phyloP scores from a whole-genome alignment of 495 filamentous ascomycete genomes.

The Daldinia vernicosa region DNA sequence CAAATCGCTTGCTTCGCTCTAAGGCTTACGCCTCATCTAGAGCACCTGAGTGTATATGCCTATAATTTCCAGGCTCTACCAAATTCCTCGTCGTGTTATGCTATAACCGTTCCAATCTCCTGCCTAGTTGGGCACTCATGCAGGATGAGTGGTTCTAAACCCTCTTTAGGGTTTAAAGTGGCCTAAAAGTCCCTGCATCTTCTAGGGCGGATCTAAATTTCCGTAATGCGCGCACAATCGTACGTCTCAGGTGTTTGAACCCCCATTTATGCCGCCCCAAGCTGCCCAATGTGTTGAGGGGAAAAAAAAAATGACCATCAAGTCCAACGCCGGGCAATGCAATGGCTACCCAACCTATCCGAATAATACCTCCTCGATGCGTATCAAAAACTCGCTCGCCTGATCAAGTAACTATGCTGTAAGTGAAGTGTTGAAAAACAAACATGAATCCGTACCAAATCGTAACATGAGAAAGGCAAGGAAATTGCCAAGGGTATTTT shows the following conservation, averaged over 20 bases:
- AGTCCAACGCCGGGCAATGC: slow-evolving; percentile 35
- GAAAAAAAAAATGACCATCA: slow-evolving; percentile 11
- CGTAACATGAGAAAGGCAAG: neutral
- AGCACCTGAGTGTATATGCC: slow-evolving; percentile 8
- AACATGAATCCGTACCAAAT: neutral
- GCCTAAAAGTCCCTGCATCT: slow-evolving; percentile 18
- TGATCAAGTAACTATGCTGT: neutral
- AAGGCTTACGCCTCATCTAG: slow-evolving; percentile 14
- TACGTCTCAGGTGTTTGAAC: slow-evolving; percentile 5
- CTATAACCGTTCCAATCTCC: slow-evolving; percentile 1
- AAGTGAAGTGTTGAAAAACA: neutral
- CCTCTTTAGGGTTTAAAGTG: slow-evolving; percentile 1
- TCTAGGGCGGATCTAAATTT: slow-evolving; percentile 14
- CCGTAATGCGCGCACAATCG: slow-evolving; percentile 6
- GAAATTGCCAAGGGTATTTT: slow-evolving; percentile 29
- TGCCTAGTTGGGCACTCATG: slow-evolving; percentile 34
- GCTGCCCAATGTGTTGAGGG: slow-evolving; percentile 20
- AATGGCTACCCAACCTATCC: slow-evolving; percentile 24
- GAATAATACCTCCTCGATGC: slow-evolving; percentile 24
- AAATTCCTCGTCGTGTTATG: neutral
- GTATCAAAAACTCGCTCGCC: slow-evolving; percentile 12
- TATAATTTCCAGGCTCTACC: slow-evolving; percentile 10
- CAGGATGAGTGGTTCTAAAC: slow-evolving; percentile 17
- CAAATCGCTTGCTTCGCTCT: slow-evolving; percentile 26
- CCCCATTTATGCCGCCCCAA: slow-evolving; percentile 11